Evolutionary conservation across 345 rosid species (phyloP).

Genomic region (Bruguiera sexangula): DNA sequence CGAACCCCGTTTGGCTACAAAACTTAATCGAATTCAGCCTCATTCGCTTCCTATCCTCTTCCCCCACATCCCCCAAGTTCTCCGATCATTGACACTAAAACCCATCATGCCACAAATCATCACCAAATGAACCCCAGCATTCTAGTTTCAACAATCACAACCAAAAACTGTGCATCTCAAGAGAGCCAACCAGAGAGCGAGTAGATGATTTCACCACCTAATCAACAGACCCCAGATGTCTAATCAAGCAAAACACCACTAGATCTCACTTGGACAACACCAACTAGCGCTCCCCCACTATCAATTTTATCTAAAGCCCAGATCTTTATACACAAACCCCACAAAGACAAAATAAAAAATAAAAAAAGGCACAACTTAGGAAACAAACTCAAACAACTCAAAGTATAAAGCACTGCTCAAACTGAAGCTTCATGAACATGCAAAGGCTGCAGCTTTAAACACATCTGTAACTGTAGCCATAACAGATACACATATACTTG

Average conservation of each 20-base stretch:
- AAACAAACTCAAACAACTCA: not conserved
- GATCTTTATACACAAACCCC: constrained; percentile 26
- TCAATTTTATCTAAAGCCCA: constrained; percentile 13
- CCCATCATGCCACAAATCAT: constrained; percentile 20
- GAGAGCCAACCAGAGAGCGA: not conserved
- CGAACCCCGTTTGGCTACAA: constrained; percentile 57
- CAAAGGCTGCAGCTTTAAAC: constrained; percentile 5
- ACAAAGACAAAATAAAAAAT: too few species aligned
- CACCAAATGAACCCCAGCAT: constrained; percentile 31
- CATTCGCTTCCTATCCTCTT: constrained; percentile 39
- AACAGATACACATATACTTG: not conserved
- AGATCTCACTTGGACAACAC: constrained; percentile 31
- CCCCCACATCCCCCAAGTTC: constrained; percentile 24
- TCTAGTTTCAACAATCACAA: constrained; percentile 21
- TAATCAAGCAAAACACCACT: constrained; percentile 11
- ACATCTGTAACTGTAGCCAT: constrained; percentile 3
- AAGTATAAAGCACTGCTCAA: constrained; percentile 14
- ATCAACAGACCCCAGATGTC: constrained; percentile 21
- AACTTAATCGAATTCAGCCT: constrained; percentile 46
- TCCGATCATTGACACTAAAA: constrained; percentile 13
- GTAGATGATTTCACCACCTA: not conserved
- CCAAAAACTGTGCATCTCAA: not conserved
- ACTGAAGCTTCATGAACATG: constrained; percentile 25
- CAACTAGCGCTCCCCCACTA: constrained; percentile 2
- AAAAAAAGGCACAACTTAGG: not conserved